phyloP scores from a whole-genome alignment of 306 rosid genomes.

The Cyclanthera cordifolia region DNA sequence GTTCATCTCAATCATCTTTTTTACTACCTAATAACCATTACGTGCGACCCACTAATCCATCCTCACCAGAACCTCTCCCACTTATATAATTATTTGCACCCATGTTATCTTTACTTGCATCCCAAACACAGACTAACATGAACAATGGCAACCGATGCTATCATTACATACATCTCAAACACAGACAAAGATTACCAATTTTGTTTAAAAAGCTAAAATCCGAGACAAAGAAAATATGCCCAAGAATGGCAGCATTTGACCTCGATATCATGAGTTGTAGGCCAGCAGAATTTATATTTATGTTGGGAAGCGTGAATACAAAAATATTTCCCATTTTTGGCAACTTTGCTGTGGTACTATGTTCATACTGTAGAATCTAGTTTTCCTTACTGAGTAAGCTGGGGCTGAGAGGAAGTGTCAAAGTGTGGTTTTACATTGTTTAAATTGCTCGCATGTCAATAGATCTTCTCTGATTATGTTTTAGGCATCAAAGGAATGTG shows the following conservation, averaged over 20 bases:
- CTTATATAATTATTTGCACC: too few species aligned
- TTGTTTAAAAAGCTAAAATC: neutral
- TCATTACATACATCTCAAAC: too few species aligned
- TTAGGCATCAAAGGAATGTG: slow-evolving; percentile 59
- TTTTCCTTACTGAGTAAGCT: slow-evolving; percentile 1
- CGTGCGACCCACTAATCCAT: too few species aligned
- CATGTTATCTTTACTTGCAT: too few species aligned
- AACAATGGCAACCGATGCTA: too few species aligned
- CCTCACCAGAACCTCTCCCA: too few species aligned
- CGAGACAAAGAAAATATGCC: neutral
- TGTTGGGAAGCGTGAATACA: neutral
- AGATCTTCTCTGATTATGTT: slow-evolving; percentile 19
- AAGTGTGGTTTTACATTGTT: neutral
- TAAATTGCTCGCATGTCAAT: slow-evolving; percentile 11
- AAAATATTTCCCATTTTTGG: neutral
- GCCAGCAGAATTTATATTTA: neutral
- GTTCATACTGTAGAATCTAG: neutral
- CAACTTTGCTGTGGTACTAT: neutral
- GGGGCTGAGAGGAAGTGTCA: neutral
- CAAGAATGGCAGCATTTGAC: neutral
- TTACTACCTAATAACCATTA: too few species aligned
- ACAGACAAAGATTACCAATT: neutral
- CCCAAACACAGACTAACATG: too few species aligned
- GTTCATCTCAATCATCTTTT: too few species aligned
- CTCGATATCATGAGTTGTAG: neutral